Base-by-base conservation (phyloP, 495 filamentous ascomycete genomes). In the Pseudevernia furfuracea region DNA sequence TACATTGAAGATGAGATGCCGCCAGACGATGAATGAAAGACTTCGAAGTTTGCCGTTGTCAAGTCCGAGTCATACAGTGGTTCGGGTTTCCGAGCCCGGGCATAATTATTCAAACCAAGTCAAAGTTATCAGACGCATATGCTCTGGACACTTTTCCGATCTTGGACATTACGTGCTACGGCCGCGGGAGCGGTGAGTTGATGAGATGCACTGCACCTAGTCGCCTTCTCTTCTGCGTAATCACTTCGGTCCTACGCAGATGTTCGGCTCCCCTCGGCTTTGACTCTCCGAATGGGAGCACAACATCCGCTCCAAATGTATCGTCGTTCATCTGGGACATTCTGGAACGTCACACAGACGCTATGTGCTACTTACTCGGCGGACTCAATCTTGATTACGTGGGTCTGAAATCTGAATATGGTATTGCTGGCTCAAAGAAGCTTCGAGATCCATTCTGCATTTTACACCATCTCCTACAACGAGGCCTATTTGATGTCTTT, bases 1-100 rank as follows among this genome's bases (percentile, higher is more conserved):
- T 96, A 95, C 73, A 96, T 98, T 69, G 94, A 98, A 70, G 94
- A 98, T 74, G 94, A 98, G 74, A 84, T 98, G 81, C 94, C 94
- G 34, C 92, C 90, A 21, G 93, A 97, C 69, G 95, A 97, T 70
- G 94, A 98, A 66, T 97, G 77, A 81, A 46, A 21, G 19, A 63
- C 28, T 15, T 19, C 12, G 14, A 23, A 9, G 10, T 6, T 34
- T 21, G 52, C 30, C 30, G 6, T 38, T 28, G 36, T 23, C 37
- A 30, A 41, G 11, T 39, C n/a, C 57, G 36, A 59, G 48, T 12
- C 30, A n/a, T 15, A 6, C 19, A 23, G n/a, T 30, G 23, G 12
- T 32, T 53, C 49, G 25, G 25, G 25, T 53, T 53, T 32, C 15
- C 28, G 49, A 53, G 49, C 49, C 49, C 4, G 25, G 15, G 49